Evolutionary conservation across 2,329 filamentous ascomycete genomes (phyloP), one percentile per base, ranked within the genome.

Genomic region (Passalora sequoiae): DNA sequence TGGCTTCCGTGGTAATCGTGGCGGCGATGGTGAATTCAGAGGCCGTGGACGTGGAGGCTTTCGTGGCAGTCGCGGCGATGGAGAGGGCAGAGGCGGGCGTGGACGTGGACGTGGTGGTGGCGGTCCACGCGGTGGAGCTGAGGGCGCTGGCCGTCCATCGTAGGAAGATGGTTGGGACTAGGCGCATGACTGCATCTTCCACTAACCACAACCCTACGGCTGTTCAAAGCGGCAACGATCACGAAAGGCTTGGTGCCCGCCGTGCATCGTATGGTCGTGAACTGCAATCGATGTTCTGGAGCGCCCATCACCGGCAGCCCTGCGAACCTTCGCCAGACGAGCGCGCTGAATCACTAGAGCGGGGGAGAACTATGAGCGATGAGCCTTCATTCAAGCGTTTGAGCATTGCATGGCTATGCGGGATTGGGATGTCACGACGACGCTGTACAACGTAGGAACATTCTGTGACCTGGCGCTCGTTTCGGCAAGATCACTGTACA

Each of bases 21-120:
- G 67, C 21, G 57, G 57, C 46, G 68, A 60, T 16, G 56, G 60
- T 33, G 57, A 56, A 28, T 52, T 47, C 31, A 52, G 59, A 45
- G 60, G 60, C 45, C 60, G 64, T 20, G 60, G 58, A 40, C 61
- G 64, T 25, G 60, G 58, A 43, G 73, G 73, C 48, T 49, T 44
- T 29, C 70, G 75, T 42, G 71, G 74, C 15, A 55, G 62, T 50
- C 61, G 61, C 42, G 58, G 60, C 17, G 51, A 58, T 15, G 55
- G 55, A 4, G 55, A 55, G 32, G 38, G 29, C 28, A 49, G 51
- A 16, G 47, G 54, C 29, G 49, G 56, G 17, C 45, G 32, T 27
- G 46, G 49, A 16, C 44, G 50, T 28, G 53, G 50, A 10, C 49
- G 56, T 40, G 54, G 56, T 32, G 43, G 51, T 27, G 53, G 53